These are phyloP conservation scores for Kurtzmaniella fragi DNA, from an alignment of 805 yeast species.

Conservation along the genomic window DNA sequence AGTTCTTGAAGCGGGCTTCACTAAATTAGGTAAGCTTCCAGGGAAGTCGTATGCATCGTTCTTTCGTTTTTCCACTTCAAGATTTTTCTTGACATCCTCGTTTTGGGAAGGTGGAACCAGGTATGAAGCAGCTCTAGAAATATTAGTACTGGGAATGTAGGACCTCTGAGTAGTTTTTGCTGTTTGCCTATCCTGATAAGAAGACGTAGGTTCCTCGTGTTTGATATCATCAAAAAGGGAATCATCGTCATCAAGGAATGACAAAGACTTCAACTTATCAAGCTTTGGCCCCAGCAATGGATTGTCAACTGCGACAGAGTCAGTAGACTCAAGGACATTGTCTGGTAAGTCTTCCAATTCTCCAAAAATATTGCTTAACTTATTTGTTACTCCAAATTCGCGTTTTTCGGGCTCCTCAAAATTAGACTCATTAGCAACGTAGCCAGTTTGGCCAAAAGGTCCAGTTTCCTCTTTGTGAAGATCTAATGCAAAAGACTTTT, in stretches of 20 bases:
- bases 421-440: too few species aligned
- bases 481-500: too few species aligned
- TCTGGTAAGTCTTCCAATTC: background rate
- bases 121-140: background rate
- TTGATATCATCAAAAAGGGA: conserved; percentile 2
- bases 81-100: conserved; percentile 15
- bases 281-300: background rate
- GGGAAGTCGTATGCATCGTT: conserved; percentile 82
- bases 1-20: conserved; percentile 36
- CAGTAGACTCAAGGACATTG: background rate
- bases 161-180: too few species aligned
- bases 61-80: conserved; percentile 49
- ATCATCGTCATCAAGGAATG: conserved; percentile 5
- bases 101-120: conserved; percentile 3
- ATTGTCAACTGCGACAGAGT: background rate
- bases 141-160: background rate
- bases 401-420: too few species aligned
- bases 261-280: background rate
- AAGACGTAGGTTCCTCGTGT: too few species aligned
- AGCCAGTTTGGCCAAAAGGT: too few species aligned
- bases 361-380: conserved; percentile 2
- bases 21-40: conserved; percentile 38
- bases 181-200: too few species aligned
- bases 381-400: background rate
- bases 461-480: too few species aligned